Base-by-base conservation (phyloP, 306 rosid genomes). In the Notholithocarpus densiflorus region DNA sequence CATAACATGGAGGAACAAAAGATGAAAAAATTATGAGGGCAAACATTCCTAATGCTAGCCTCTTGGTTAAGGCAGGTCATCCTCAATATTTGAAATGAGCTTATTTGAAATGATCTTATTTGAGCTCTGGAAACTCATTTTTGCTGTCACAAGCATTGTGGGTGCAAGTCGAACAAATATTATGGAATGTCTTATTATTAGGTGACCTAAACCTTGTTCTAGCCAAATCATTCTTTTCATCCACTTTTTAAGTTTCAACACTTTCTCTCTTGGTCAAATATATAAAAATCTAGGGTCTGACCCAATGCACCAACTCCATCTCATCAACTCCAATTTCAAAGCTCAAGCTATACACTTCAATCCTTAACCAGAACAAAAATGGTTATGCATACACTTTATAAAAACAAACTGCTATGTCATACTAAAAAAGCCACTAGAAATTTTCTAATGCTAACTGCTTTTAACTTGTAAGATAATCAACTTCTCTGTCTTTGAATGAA, bases 271-370 rank as follows among this genome's bases (percentile, higher is more conserved):
- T 53, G 43, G 52, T 52, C 18, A 20, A 56, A 2, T 2, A 23
- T 24, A 52, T 12, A 24, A 51, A 37, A 70, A 5, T 43, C 19
- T 66, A 66, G 71, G 62, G 48, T 73, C 80, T 74, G 70, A 71
- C 76, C 64, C 72, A 83, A 74, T 72, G 65, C 71, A 76, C 79
- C 34, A 68, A 81, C 55, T 81, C 84, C 88, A 81, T 72, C 55
- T 64, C 34, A 81, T 11, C 82, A 34, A 68, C 87, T 84, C 79
- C 84, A 19, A 72, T 79, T 48, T 61, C 72, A 68, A 43, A 31
- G 8, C 24, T 23, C 64, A 20, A 21, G 64, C 64, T 57, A 12
- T 11, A 26, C 9, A 13, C 75, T 72, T 32, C 27, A 19, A 45
- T 21, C 72, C 26, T 32, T 34, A n/a, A 74, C 43, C 17, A 48